These are phyloP conservation scores for Pythium aristosporum DNA, from an alignment of 352 stramenopile genomes.

Conservation along the genomic window DNA sequence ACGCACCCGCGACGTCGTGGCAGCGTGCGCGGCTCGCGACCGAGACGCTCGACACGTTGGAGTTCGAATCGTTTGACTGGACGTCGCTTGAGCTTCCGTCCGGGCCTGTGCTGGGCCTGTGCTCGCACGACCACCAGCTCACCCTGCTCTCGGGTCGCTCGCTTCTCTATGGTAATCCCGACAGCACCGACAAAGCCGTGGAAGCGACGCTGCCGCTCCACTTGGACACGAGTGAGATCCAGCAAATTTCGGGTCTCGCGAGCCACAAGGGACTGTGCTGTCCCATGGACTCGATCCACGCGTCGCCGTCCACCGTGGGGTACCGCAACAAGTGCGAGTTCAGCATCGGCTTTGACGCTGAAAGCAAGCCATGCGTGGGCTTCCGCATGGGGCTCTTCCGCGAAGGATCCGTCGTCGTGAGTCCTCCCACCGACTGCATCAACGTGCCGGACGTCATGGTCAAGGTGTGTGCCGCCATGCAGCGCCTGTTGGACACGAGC, in stretches of 20 bases:
- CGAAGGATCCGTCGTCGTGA: constrained; percentile 71
- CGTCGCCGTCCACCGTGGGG: constrained; percentile 80
- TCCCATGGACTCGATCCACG: constrained; percentile 83
- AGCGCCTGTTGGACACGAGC: constrained; percentile 55
- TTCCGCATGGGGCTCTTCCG: constrained; percentile 87
- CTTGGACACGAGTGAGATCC: constrained; percentile 1
- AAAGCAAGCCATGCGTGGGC: constrained; percentile 77
- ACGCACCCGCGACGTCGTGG: constrained; percentile 33
- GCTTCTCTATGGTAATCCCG: constrained; percentile 41
- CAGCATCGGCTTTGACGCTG: constrained; percentile 88
- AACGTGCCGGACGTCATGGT: constrained; percentile 87
- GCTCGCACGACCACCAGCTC: constrained; percentile 74
- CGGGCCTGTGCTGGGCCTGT: constrained; percentile 42
- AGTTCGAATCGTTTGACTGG: constrained; percentile 53
- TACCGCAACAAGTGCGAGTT: constrained; percentile 99
- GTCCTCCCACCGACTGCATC: constrained; percentile 61
- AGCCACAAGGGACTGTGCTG: constrained; percentile 86
- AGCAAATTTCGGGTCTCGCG: constrained; percentile 55
- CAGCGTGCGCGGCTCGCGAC: constrained; percentile 48
- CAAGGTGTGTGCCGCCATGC: constrained; percentile 62
- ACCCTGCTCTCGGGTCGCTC: constrained; percentile 53
- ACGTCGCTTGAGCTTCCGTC: constrained; percentile 27
- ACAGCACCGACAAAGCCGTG: constrained; percentile 31
- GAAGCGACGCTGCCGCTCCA: constrained; percentile 37
- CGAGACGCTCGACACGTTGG: constrained; percentile 48